Evolutionary conservation across 208 protist genomes (phyloP).

Genomic region (Wallacemonas sp.): DNA sequence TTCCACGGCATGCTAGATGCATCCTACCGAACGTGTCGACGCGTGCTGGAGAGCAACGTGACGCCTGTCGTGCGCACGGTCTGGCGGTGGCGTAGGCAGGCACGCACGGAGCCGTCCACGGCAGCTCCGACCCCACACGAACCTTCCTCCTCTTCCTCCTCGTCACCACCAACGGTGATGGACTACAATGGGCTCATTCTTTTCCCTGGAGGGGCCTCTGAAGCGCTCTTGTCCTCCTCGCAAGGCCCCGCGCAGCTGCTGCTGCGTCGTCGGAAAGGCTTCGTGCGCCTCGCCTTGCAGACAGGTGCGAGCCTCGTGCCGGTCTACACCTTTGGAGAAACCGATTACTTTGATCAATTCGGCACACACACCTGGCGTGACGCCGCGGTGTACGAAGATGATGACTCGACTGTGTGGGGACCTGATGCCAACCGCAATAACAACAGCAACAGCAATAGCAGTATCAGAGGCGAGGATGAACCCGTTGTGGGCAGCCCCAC

Average conservation of each 20-base stretch:
- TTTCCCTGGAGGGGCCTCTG: conserved; percentile 51
- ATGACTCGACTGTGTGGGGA: conserved; percentile 20
- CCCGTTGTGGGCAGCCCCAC: too few relatives aligned
- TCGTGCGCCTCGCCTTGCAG: conserved; percentile 46
- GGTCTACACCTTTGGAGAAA: conserved; percentile 58
- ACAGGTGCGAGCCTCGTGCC: conserved; percentile 41
- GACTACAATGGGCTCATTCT: conserved; percentile 43
- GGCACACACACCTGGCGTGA: conserved; percentile 20
- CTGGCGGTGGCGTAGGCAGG: background rate
- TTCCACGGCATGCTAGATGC: conserved; percentile 53
- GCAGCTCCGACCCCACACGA: background rate
- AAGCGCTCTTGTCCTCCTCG: conserved; percentile 42
- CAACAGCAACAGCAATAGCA: background rate
- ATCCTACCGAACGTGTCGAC: conserved; percentile 36
- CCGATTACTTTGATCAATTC: conserved; percentile 48
- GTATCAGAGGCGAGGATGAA: background rate
- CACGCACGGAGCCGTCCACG: background rate
- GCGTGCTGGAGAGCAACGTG: conserved; percentile 36
- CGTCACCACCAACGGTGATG: conserved; percentile 9
- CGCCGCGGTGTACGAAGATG: conserved; percentile 25
- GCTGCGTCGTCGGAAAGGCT: conserved; percentile 50
- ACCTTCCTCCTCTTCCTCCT: background rate
- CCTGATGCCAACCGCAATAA: background rate
- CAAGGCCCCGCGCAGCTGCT: conserved; percentile 35
- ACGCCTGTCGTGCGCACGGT: conserved; percentile 16